Evolutionary conservation across 2,329 filamentous ascomycete species (phyloP).

Genomic region (Aspergillus japonicus): DNA sequence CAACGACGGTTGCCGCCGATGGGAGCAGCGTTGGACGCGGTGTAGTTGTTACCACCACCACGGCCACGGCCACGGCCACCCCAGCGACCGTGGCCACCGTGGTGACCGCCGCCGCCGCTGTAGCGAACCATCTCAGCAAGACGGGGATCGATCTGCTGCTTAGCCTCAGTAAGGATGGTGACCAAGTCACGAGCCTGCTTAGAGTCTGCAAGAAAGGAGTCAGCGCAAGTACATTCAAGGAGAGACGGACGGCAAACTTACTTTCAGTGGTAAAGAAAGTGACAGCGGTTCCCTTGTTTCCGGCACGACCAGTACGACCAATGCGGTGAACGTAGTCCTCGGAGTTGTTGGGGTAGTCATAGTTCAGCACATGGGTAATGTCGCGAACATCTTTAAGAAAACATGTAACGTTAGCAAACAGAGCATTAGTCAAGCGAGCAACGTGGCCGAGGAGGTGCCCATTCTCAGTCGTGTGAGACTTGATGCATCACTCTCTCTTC

Average conservation of each 20-base stretch:
- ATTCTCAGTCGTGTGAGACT: constrained; percentile 61
- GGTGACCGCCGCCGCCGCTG: constrained; percentile 74
- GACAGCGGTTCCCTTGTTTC: constrained; percentile 91
- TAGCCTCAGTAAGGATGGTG: constrained; percentile 87
- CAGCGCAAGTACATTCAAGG: neutral
- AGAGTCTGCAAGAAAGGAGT: constrained; percentile 58
- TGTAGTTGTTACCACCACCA: constrained; percentile 51
- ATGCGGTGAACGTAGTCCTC: constrained; percentile 70
- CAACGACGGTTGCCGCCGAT: constrained; percentile 58
- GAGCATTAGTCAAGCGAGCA: constrained; percentile 49
- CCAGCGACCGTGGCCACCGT: constrained; percentile 54
- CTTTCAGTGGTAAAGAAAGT: constrained; percentile 99
- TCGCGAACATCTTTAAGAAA: constrained; percentile 92
- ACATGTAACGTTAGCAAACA: constrained; percentile 71
- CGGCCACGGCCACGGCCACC: constrained; percentile 51
- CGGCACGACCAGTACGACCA: constrained; percentile 68
- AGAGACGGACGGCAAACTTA: constrained; percentile 55
- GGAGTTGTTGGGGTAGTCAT: constrained; percentile 97
- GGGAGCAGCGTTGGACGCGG: constrained; percentile 59
- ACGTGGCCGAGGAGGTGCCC: constrained; percentile 48
- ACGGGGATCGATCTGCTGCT: constrained; percentile 96
- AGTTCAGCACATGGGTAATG: constrained; percentile 99
- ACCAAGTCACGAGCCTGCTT: constrained; percentile 98
- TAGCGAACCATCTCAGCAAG: constrained; percentile 95
- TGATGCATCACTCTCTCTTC: constrained; percentile 60